Evolutionary conservation across 306 rosid species (phyloP).

Genomic region (Purshia tridentata): DNA sequence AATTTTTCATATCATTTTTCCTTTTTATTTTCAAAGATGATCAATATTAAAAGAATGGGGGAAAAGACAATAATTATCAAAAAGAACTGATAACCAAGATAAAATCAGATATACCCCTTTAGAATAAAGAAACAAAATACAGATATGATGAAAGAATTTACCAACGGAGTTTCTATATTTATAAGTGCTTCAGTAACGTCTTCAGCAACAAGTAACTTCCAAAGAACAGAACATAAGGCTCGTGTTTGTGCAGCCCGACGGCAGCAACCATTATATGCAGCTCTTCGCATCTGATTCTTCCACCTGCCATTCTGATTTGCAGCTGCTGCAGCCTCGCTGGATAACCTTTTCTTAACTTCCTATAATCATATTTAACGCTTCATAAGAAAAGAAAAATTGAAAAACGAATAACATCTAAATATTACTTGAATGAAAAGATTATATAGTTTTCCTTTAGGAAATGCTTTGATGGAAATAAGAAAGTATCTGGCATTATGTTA

Average conservation of each 20-base stretch:
- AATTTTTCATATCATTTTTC: neutral
- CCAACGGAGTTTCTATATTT: constrained; percentile 75
- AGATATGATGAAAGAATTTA: constrained; percentile 33
- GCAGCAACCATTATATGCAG: constrained; percentile 94
- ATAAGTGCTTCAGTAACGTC: constrained; percentile 71
- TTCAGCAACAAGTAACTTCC: constrained; percentile 88
- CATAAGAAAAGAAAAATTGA: constrained; percentile 21
- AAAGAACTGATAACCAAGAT: neutral
- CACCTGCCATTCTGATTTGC: constrained; percentile 85
- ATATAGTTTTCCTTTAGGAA: constrained; percentile 6
- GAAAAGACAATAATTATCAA: neutral
- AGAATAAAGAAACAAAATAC: neutral
- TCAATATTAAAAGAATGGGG: neutral
- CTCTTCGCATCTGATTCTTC: constrained; percentile 97
- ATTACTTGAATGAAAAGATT: constrained; percentile 11
- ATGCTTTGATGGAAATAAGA: neutral
- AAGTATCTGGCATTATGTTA: neutral
- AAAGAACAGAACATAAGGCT: constrained; percentile 78
- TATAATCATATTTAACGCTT: constrained; percentile 30
- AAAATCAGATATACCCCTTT: neutral
- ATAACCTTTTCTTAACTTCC: constrained; percentile 90
- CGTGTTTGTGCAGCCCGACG: constrained; percentile 91
- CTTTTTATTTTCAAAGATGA: neutral
- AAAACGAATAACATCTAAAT: constrained; percentile 21
- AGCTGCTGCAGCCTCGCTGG: constrained; percentile 73